Conservation (phyloP, 805 yeast species). For the Tetrapisispora namnaoensis region DNA sequence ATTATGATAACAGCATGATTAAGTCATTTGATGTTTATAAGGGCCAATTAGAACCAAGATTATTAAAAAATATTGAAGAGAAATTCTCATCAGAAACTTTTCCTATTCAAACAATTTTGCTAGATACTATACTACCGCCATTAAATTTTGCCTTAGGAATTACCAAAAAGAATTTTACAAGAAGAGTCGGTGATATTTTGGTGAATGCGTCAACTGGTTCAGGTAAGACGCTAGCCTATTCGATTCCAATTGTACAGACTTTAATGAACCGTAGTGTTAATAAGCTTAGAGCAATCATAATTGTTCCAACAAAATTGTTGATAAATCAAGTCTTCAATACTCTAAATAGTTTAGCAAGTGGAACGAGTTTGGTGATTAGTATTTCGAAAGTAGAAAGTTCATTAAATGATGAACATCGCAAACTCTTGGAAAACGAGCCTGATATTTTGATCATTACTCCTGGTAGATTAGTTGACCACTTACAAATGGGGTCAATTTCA, state of each 20-base stretch:
- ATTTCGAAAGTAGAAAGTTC: conserved; percentile 52
- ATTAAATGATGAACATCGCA: conserved; percentile 51
- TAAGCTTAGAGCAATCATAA: conserved; percentile 58
- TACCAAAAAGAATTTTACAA: conserved; percentile 36
- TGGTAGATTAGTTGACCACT: conserved; percentile 74
- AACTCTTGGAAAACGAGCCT: conserved; percentile 40
- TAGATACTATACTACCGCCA: conserved; percentile 20
- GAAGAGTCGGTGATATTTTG: conserved; percentile 60
- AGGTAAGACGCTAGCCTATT: conserved; percentile 88
- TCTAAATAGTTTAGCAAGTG: conserved; percentile 48
- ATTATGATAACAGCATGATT: conserved; percentile 22
- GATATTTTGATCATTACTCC: conserved; percentile 68
- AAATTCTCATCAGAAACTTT: conserved; percentile 22
- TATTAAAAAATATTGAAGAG: conserved; percentile 24
- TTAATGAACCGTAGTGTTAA: conserved; percentile 59
- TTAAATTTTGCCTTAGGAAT: conserved; percentile 16
- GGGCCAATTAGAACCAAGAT: conserved; percentile 20
- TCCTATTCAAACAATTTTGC: conserved; percentile 27
- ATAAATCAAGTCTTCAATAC: conserved; percentile 72
- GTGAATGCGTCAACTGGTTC: conserved; percentile 95
- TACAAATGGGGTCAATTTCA: conserved; percentile 34
- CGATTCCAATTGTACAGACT: conserved; percentile 70
- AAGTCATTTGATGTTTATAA: conserved; percentile 15
- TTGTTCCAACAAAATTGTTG: conserved; percentile 87
- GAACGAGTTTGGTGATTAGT: conserved; percentile 47